Evolutionary conservation across 1,284 basidiomycete genomes (phyloP).

Genomic region (Ganoderma sinense): DNA sequence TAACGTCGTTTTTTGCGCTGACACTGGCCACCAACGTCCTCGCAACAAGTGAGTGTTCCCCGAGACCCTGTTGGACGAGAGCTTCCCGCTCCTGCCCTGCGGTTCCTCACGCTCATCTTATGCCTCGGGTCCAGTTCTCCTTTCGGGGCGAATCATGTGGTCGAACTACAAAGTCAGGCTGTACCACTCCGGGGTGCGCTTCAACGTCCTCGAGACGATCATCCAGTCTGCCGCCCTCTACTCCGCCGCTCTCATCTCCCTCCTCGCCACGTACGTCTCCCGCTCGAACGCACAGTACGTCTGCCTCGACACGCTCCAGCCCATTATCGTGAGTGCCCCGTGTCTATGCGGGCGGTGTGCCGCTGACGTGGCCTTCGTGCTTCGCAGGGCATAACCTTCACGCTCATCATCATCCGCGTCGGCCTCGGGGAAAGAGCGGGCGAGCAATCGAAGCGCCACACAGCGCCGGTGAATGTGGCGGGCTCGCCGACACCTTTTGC

Average conservation of each 20-base stretch:
- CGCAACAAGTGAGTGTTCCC: conserved; percentile 13
- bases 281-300: conserved; percentile 31
- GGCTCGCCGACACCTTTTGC: neutral
- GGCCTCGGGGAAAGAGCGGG: conserved; percentile 24
- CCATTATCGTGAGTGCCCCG: conserved; percentile 24
- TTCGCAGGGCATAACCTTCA: conserved; percentile 28
- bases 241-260: conserved; percentile 26
- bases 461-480: neutral
- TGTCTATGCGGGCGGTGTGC: no score
- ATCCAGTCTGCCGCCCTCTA: conserved; percentile 30
- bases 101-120: no score
- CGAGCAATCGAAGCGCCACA: conserved; percentile 13
- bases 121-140: conserved; percentile 7
- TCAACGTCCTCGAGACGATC: conserved; percentile 6
- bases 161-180: conserved; percentile 10
- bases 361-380: neutral
- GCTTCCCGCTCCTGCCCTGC: neutral
- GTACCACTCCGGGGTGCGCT: conserved; percentile 16
- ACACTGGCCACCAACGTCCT: conserved; percentile 25
- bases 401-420: conserved; percentile 32
- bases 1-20: conserved; percentile 19
- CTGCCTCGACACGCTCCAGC: conserved; percentile 27
- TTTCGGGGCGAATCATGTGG: conserved; percentile 20
- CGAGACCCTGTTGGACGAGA: no score
- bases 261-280: conserved; percentile 27